Base-by-base conservation (phyloP, 2,329 filamentous ascomycete species). In the Fusarium protoensiforme region DNA sequence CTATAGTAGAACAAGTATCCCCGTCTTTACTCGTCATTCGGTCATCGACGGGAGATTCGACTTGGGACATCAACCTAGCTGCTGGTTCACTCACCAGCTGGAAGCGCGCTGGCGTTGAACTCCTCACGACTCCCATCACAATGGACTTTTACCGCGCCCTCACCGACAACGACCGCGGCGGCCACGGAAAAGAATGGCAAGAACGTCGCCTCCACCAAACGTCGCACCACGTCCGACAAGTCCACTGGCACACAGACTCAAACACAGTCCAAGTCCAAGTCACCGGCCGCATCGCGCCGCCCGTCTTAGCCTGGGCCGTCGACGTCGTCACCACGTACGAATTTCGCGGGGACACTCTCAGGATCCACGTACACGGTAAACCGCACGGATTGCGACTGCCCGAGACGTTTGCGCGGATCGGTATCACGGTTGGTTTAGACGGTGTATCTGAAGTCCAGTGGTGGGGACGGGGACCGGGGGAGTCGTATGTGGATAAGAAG, bases 401-500 rank as follows among this genome's bases (percentile, higher is more conserved):
- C 0, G 80, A 83, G 5, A 91, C 88, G 2, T 86, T 93, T 43
- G 90, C 91, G 0, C 86, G 92, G 18, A 87, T 93, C 67, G 92
- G 92, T 0, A 80, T 93, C 71, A 88, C 79, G n/a, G 85, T 82
- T 73, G 86, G 81, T 14, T 84, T 83, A 72, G 80, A 56, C 56
- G 82, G 73, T 20, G 80, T 85, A 27, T 77, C 81, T 6, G 74
- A 77, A 6, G 86, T 84, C 1, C 80, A 82, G n/a, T 94, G 92
- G 92, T 93, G 90, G 51, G 53, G 75, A 92, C 92, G 7, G 88
- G 92, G 0, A 90, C 53, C 90, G 0, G 89, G 89, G 3, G 91
- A 93, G 79, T 88, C 86, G 13, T 94, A 93, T 82, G 82, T 83
- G 18, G 92, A 94, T 81, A 92, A 92, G 78, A 92, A 92, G 78